phyloP scores from a whole-genome alignment of 208 protist genomes.

The Trypanosomatidae sp. region DNA sequence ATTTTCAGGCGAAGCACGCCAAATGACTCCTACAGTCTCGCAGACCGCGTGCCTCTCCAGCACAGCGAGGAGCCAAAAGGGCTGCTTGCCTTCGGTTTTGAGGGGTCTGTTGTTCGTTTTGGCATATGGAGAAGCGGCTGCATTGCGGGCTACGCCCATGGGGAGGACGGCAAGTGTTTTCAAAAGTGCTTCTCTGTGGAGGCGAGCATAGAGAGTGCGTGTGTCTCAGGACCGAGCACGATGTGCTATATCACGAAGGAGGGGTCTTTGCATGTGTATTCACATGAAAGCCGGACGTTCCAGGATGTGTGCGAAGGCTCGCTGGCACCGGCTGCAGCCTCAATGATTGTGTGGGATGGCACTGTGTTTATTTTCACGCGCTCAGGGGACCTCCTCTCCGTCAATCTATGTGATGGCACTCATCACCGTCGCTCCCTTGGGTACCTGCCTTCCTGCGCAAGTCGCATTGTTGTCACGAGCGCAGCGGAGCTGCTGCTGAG shows the following conservation, averaged over 20 bases:
- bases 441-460: not conserved
- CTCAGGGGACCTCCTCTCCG: conserved; percentile 8
- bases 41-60: conserved; percentile 11
- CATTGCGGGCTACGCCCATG: conserved; percentile 17
- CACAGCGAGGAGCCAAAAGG: conserved; percentile 1
- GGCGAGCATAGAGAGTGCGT: not conserved
- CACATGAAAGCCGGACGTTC: conserved; percentile 3
- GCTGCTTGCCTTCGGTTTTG: not conserved
- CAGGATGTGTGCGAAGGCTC: conserved; percentile 9
- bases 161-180: not conserved
- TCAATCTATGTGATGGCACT: conserved; percentile 9
- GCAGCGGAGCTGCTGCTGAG: conserved; percentile 9
- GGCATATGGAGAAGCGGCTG: not conserved
- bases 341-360: not conserved
- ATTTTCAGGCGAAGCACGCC: conserved; percentile 26
- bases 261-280: conserved; percentile 8
- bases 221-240: not conserved
- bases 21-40: conserved; percentile 15
- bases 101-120: not conserved
- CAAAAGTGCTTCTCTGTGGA: conserved; percentile 5
- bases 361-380: conserved; percentile 10
- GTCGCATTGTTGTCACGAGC: not conserved
- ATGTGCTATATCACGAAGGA: conserved; percentile 12
- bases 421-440: not conserved
- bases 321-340: not conserved